Conservation (phyloP, 106 monocot species). For the Allium fistulosum region DNA sequence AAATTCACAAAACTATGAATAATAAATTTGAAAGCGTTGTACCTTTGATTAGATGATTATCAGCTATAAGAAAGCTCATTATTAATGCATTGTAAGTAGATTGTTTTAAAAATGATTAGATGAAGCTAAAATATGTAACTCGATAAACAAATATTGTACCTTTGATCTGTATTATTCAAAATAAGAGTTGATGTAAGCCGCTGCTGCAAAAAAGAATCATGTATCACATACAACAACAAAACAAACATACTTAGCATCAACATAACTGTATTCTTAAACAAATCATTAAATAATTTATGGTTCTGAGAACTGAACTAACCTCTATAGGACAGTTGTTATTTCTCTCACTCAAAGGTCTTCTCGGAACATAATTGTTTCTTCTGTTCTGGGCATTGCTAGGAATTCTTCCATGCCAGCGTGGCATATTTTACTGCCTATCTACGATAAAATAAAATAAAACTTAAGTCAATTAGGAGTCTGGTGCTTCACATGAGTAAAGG, state of each 20-base stretch:
- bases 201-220: constrained; percentile 24
- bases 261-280: background rate
- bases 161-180: constrained; percentile 23
- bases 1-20: no score
- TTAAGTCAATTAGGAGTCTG: no score
- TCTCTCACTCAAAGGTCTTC: constrained; percentile 14
- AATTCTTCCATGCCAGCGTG: constrained; percentile 17
- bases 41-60: no score
- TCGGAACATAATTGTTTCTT: constrained; percentile 6
- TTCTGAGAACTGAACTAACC: constrained; percentile 10
- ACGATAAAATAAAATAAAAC: constrained; percentile 2
- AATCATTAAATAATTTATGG: background rate
- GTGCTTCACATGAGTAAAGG: no score
- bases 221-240: background rate
- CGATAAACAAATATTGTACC: constrained; percentile 16
- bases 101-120: no score
- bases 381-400: constrained; percentile 8
- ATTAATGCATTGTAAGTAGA: no score
- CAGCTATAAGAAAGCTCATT: no score
- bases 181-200: constrained; percentile 15
- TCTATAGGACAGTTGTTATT: constrained; percentile 9
- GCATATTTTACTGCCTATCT: constrained; percentile 25
- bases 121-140: no score
- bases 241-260: background rate
- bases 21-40: no score